Percentiles rank a stretch among this genome's conserved stretches.
These are phyloP conservation scores for Fusarium setosum DNA, from an alignment of 2,329 filamentous ascomycete genomes.

Conservation along the genomic window DNA sequence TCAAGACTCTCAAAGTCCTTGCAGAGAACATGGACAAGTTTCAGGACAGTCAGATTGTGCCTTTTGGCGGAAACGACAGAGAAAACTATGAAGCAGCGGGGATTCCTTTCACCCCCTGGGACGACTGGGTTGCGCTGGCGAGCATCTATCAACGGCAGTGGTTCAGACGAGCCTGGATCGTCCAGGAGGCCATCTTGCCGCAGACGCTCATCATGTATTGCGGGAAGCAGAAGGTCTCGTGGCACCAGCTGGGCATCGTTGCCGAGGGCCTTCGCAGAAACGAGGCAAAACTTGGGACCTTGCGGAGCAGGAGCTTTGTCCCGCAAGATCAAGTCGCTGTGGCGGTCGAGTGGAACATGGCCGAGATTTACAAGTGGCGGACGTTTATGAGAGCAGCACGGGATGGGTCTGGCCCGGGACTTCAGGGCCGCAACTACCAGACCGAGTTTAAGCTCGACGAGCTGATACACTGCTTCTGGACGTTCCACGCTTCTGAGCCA, in stretches of 20 bases:
- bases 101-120: conserved; percentile 29
- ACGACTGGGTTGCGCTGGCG: conserved; percentile 34
- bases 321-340: conserved; percentile 32
- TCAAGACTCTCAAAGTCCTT: no score
- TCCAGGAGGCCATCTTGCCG: conserved; percentile 43
- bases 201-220: conserved; percentile 39
- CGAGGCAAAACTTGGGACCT: conserved; percentile 28
- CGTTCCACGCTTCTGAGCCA: conserved; percentile 39
- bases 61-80: conserved; percentile 32
- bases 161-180: conserved; percentile 45
- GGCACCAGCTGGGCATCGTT: conserved; percentile 15
- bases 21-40: conserved; percentile 4
- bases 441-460: conserved; percentile 25
- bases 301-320: conserved; percentile 24
- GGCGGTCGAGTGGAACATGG: conserved; percentile 41
- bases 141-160: conserved; percentile 42
- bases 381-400: conserved; percentile 11
- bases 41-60: conserved; percentile 29
- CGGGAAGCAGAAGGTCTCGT: conserved; percentile 25
- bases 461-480: conserved; percentile 37
- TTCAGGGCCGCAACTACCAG: conserved; percentile 3
- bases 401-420: not conserved
- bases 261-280: conserved; percentile 31
- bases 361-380: conserved; percentile 39
- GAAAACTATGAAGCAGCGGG: conserved; percentile 30